Evolutionary conservation across 768 basidiomycete species (phyloP), one percentile per base, ranked within the genome.

Genomic region (Suillus variegatus): DNA sequence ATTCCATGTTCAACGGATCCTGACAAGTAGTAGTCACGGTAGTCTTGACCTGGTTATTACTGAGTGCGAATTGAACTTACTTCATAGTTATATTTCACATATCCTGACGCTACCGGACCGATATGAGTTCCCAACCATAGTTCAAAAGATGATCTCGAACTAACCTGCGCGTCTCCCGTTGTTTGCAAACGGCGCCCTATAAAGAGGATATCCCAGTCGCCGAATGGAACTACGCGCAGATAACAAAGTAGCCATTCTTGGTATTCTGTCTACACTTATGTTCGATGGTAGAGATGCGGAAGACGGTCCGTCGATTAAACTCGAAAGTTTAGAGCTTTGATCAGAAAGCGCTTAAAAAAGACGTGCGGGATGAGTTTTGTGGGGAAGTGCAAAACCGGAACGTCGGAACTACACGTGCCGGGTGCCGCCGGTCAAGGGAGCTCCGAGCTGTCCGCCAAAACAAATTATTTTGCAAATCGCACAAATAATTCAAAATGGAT

Each of bases 1-100:
- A 86, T 66, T 94, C 91, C 36, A 95, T 72, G 70, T 86, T 86
- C 68, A 99, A 79, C 0, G 95, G 92, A 74, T 99, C 96, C 93
- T 95, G 64, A 52, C 32, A 41, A 20, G n/a, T 44, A 20, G n/a
- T 44, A 10, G 32, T 38, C 9, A 38, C 36, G 0, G 36, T 62
- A 65, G 67, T n/a, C 13, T 16, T 28, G 40, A 20, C 28, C 40
- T 60, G 54, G 12, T 41, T 25, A 46, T 9, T 22, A 62, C 40
- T 44, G 41, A 61, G 16, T 46, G 35, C 46, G 35, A 44, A n/a
- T n/a, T 36, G 47, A 18, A 60, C 76, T 55, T 46, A 70, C 75
- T 9, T 62, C 52, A 25, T 74, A 51, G 18, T 66, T 69, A 63
- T 75, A 78, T 12, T 67, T 64, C 22, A 60, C 64, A 46, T 70